phyloP scores from a whole-genome alignment of 768 basidiomycete species.

The Boletus rubroflammeus region DNA sequence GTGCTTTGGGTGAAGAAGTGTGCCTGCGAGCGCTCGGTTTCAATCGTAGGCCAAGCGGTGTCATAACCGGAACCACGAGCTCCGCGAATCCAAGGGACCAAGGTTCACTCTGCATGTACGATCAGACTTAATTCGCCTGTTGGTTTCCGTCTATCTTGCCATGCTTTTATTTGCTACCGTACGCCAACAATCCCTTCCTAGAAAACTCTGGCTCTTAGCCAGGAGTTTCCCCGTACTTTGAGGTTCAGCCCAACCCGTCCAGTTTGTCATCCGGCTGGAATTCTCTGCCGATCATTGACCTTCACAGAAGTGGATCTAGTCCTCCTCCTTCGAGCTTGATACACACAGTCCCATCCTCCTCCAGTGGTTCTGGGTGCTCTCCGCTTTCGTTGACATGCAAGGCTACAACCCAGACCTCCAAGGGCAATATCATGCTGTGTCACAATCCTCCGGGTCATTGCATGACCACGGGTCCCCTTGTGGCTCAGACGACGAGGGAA shows the following conservation, averaged over 20 bases:
- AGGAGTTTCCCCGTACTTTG: constrained; percentile 16
- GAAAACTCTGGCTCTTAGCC: constrained; percentile 23
- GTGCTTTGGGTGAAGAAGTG: constrained; percentile 26
- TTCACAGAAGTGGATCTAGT: constrained; percentile 10
- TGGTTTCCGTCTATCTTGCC: constrained; percentile 28
- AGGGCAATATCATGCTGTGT: constrained; percentile 23
- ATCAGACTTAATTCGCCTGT: constrained; percentile 33
- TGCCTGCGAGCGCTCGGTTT: constrained; percentile 32
- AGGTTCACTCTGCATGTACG: constrained; percentile 28
- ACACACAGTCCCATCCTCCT: constrained; percentile 1
- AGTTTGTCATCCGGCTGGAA: constrained; percentile 27
- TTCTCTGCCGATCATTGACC: constrained; percentile 28
- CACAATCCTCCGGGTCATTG: constrained; percentile 29
- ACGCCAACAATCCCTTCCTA: constrained; percentile 25
- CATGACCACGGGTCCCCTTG: constrained; percentile 51
- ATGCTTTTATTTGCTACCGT: constrained; percentile 31
- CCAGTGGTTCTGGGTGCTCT: constrained; percentile 3
- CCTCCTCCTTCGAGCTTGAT: constrained; percentile 8
- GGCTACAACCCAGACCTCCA: constrained; percentile 20
- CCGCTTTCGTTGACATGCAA: constrained; percentile 26
- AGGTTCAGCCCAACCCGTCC: constrained; percentile 18
- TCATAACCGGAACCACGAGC: constrained; percentile 28
- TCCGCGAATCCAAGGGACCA: constrained; percentile 32
- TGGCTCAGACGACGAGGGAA: constrained; percentile 53
- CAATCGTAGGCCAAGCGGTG: constrained; percentile 30